phyloP scores from a whole-genome alignment of 2,329 filamentous ascomycete genomes.

The Rugonectria rugulosa region DNA sequence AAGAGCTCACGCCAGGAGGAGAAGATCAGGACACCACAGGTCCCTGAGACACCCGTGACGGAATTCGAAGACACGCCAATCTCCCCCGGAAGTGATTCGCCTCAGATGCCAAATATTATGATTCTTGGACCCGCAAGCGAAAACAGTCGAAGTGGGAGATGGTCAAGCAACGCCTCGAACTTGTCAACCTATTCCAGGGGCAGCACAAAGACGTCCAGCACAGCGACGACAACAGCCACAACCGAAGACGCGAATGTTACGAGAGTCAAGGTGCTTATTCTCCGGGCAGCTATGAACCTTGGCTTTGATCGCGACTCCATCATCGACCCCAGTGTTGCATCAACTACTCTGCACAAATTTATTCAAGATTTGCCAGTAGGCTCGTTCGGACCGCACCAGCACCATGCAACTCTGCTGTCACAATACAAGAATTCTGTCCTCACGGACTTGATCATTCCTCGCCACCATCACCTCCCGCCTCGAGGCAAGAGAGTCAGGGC shows the following conservation, averaged over 20 bases:
- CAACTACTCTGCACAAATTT: constrained; percentile 72
- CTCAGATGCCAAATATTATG: constrained; percentile 84
- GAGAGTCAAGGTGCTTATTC: constrained; percentile 78
- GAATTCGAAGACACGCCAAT: constrained; percentile 92
- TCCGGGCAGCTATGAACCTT: constrained; percentile 86
- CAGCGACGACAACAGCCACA: constrained; percentile 72
- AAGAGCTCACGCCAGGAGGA: constrained; percentile 57
- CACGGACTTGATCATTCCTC: constrained; percentile 67
- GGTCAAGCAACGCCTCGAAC: constrained; percentile 83
- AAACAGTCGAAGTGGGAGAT: constrained; percentile 69
- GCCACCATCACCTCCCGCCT: constrained; percentile 52
- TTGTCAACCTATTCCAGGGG: constrained; percentile 81
- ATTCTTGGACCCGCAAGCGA: constrained; percentile 77
- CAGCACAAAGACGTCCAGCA: constrained; percentile 71
- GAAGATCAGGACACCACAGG: constrained; percentile 56
- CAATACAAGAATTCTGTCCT: constrained; percentile 83
- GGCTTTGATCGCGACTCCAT: constrained; percentile 73
- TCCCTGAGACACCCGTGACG: constrained; percentile 91
- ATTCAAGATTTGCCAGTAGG: constrained; percentile 78
- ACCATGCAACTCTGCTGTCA: constrained; percentile 75
- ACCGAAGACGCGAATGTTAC: constrained; percentile 80
- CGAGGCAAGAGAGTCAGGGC: constrained; percentile 69
- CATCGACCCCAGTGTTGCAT: constrained; percentile 52
- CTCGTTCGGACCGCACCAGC: constrained; percentile 78
- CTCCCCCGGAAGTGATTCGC: constrained; percentile 79